Evolutionary conservation across 805 yeast species (phyloP).

Genomic region (Torulaspora gathmanii): DNA sequence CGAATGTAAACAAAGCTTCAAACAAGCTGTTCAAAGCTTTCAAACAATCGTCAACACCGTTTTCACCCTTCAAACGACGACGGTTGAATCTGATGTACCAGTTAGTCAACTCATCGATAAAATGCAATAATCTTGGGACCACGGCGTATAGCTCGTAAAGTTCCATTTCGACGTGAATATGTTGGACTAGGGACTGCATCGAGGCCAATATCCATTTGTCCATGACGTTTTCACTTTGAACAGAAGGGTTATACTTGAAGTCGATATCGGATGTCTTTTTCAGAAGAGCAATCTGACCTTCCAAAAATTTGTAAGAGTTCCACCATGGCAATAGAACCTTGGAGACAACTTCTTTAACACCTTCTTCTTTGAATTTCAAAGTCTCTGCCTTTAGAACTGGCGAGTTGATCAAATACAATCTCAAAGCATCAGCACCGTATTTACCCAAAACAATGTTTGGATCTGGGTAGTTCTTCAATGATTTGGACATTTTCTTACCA

Average conservation of each 20-base stretch:
- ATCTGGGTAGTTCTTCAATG: slow-evolving; percentile 96
- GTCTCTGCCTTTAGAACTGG: slow-evolving; percentile 97
- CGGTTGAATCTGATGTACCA: slow-evolving; percentile 99
- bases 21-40: slow-evolving; percentile 86
- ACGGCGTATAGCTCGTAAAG: slow-evolving; percentile 91
- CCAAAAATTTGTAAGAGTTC: slow-evolving; percentile 95
- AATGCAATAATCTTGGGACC: slow-evolving; percentile 82
- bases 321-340: slow-evolving; percentile 97
- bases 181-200: slow-evolving; percentile 83
- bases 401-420: slow-evolving; percentile 92
- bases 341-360: slow-evolving; percentile 95
- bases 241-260: slow-evolving; percentile 64
- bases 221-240: slow-evolving; percentile 82
- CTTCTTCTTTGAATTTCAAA: slow-evolving; percentile 95
- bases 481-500: slow-evolving; percentile 98
- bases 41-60: slow-evolving; percentile 76
- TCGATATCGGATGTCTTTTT: slow-evolving; percentile 68
- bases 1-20: slow-evolving; percentile 82
- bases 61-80: slow-evolving; percentile 94
- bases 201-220: slow-evolving; percentile 97
- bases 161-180: slow-evolving; percentile 84
- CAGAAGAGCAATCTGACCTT: slow-evolving; percentile 83
- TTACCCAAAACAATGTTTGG: slow-evolving; percentile 74
- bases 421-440: slow-evolving; percentile 97
- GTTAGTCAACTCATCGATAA: slow-evolving; percentile 92